Evolutionary conservation across 176 grass and related monocot genomes (phyloP).

Genomic region (Ensete ventricosum): DNA sequence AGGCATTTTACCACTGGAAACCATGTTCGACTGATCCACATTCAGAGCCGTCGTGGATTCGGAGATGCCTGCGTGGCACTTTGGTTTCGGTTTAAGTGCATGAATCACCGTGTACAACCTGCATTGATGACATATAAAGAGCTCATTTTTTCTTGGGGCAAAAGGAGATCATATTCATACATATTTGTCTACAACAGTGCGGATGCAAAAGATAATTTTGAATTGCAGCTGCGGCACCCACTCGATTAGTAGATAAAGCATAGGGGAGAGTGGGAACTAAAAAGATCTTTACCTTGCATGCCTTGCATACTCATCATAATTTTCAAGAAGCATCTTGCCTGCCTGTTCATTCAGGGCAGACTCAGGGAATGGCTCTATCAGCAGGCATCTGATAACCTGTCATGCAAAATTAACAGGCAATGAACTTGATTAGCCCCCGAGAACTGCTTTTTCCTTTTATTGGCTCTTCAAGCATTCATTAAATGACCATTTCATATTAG

Average conservation of each 20-base stretch:
- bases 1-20: constrained; percentile 28
- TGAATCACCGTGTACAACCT: constrained; percentile 70
- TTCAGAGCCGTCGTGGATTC: constrained; percentile 63
- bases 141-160: too few relatives aligned
- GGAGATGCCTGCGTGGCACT: constrained; percentile 53
- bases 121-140: background rate
- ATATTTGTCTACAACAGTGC: too few relatives aligned
- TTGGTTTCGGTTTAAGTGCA: constrained; percentile 56
- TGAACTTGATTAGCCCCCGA: background rate
- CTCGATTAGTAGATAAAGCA: too few relatives aligned
- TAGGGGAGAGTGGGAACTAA: background rate
- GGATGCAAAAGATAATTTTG: too few relatives aligned
- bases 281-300: constrained; percentile 62
- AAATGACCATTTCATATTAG: too few relatives aligned
- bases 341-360: constrained; percentile 94
- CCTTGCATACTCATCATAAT: constrained; percentile 73
- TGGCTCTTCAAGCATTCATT: too few relatives aligned
- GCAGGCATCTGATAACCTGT: constrained; percentile 84
- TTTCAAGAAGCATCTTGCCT: constrained; percentile 83
- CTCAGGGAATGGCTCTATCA: constrained; percentile 91
- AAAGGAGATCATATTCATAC: too few relatives aligned
- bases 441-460: too few relatives aligned
- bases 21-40: constrained; percentile 40
- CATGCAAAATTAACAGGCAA: background rate
- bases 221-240: too few relatives aligned